These are phyloP conservation scores for Hamamelis virginiana DNA, from an alignment of 164 flowering plant genomes.

Conservation along the genomic window DNA sequence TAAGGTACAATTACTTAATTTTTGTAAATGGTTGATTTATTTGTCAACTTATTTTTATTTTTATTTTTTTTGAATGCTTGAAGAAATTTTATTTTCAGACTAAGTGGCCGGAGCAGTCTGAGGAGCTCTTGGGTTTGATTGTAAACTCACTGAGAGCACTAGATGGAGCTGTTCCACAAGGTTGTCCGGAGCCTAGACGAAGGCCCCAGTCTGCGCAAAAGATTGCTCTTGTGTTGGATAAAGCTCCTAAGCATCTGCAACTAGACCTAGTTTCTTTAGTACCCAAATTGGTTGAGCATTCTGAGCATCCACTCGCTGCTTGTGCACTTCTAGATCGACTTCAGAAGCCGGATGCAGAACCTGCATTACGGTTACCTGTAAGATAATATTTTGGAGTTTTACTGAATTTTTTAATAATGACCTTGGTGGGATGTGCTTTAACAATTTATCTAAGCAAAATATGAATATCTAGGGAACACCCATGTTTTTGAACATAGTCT, in stretches of 20 bases:
- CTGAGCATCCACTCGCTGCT: slow-evolving; percentile 98
- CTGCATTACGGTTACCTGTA: slow-evolving; percentile 73
- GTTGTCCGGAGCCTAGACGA: slow-evolving; percentile 90
- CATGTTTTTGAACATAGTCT: not conserved
- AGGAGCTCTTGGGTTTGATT: slow-evolving; percentile 97
- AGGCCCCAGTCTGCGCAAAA: slow-evolving; percentile 93
- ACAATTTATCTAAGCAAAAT: not conserved
- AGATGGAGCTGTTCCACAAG: slow-evolving; percentile 93
- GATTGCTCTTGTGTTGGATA: slow-evolving; percentile 92
- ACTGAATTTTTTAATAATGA: not conserved
- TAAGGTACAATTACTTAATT: slow-evolving; percentile 53
- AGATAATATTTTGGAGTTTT: slow-evolving; percentile 26
- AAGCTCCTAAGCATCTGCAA: slow-evolving; percentile 96
- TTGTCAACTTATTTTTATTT: too few relatives aligned
- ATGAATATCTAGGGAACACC: not conserved
- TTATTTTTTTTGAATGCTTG: slow-evolving; percentile 9
- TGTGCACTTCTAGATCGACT: slow-evolving; percentile 88
- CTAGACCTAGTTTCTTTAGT: slow-evolving; percentile 85
- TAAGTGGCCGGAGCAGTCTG: slow-evolving; percentile 94
- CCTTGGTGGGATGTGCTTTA: not conserved
- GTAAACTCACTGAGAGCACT: slow-evolving; percentile 92
- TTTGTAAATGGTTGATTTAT: not conserved
- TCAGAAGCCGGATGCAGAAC: slow-evolving; percentile 81
- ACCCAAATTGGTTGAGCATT: slow-evolving; percentile 92
- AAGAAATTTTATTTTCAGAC: slow-evolving; percentile 40